Percentiles rank a stretch among this genome's conserved stretches.
Conservation (phyloP, 1,139 yeast genomes). For the Scheffersomyces stambukii region DNA sequence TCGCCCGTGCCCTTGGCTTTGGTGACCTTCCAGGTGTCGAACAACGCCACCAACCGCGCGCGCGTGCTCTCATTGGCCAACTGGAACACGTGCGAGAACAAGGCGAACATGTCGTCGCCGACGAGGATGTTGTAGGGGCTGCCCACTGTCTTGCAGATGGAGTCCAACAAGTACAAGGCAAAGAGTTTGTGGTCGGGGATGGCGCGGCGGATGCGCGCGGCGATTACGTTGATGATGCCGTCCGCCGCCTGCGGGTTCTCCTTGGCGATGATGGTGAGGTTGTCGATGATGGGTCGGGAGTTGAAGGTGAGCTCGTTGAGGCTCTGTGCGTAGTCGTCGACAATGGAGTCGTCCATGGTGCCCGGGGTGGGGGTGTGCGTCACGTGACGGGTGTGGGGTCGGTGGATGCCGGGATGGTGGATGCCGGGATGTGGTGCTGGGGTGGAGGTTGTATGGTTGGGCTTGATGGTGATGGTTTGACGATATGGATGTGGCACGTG, state of each 20-base stretch:
- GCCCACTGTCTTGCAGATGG: conserved; percentile 90
- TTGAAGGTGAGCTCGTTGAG: conserved; percentile 79
- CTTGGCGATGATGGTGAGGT: conserved; percentile 80
- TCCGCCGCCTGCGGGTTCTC: conserved; percentile 77
- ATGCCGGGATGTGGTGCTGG: too few relatives aligned
- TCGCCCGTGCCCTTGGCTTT: conserved; percentile 53
- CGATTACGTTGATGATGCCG: conserved; percentile 70
- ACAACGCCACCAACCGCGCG: conserved; percentile 67
- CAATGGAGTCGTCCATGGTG: conserved; percentile 17
- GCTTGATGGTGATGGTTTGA: too few relatives aligned
- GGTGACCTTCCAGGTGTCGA: conserved; percentile 76
- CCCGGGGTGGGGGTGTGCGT: conserved; percentile 4
- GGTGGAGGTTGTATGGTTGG: too few relatives aligned
- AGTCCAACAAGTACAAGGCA: conserved; percentile 80
- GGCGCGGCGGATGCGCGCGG: conserved; percentile 49
- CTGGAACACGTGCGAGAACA: conserved; percentile 75
- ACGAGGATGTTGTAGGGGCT: conserved; percentile 78
- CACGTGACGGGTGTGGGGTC: too few relatives aligned
- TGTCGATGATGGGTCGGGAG: conserved; percentile 84
- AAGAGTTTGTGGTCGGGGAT: conserved; percentile 81
- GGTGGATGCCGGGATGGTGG: too few relatives aligned
- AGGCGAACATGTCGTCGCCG: conserved; percentile 59
- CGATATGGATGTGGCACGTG: too few relatives aligned
- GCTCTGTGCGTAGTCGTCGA: conserved; percentile 60
- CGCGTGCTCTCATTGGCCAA: conserved; percentile 74